Percentiles rank a stretch among this genome's conserved stretches.
These are phyloP conservation scores for Lactarius evosmus DNA, from an alignment of 768 basidiomycete genomes.

Conservation along the genomic window DNA sequence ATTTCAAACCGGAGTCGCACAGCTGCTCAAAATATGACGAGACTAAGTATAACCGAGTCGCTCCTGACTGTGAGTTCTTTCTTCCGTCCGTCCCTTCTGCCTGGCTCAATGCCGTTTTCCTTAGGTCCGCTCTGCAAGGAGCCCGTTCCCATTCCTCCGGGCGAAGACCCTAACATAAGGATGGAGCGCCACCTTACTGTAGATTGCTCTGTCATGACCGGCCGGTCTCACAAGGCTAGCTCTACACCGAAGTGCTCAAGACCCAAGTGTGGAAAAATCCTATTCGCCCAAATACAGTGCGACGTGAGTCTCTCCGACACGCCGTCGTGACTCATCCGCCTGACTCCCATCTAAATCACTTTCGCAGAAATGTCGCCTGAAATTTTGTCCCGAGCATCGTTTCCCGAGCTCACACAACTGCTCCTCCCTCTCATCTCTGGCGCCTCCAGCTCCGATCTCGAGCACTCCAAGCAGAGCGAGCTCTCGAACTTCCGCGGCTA, in stretches of 20 bases:
- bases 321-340: not conserved
- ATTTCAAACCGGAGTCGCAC: slow-evolving; percentile 69
- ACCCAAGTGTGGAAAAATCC: slow-evolving; percentile 64
- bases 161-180: slow-evolving; percentile 75
- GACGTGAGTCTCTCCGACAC: slow-evolving; percentile 47
- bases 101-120: not conserved
- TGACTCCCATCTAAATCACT: not conserved
- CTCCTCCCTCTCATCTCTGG: slow-evolving; percentile 28
- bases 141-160: slow-evolving; percentile 70
- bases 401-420: slow-evolving; percentile 74
- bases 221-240: slow-evolving; percentile 47
- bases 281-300: slow-evolving; percentile 73
- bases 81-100: not conserved
- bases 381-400: slow-evolving; percentile 77
- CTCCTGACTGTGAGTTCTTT: slow-evolving; percentile 62
- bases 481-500: slow-evolving; percentile 27
- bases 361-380: slow-evolving; percentile 60
- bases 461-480: slow-evolving; percentile 23
- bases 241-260: slow-evolving; percentile 58
- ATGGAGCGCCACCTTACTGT: slow-evolving; percentile 73
- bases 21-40: slow-evolving; percentile 69
- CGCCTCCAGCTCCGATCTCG: slow-evolving; percentile 17
- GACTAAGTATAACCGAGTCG: slow-evolving; percentile 65
- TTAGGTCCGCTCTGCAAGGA: slow-evolving; percentile 73
- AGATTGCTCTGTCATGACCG: slow-evolving; percentile 69